Percentiles rank a stretch among this genome's conserved stretches.
Conservation (phyloP, 331 rosid species). For the Quercus phellos region DNA sequence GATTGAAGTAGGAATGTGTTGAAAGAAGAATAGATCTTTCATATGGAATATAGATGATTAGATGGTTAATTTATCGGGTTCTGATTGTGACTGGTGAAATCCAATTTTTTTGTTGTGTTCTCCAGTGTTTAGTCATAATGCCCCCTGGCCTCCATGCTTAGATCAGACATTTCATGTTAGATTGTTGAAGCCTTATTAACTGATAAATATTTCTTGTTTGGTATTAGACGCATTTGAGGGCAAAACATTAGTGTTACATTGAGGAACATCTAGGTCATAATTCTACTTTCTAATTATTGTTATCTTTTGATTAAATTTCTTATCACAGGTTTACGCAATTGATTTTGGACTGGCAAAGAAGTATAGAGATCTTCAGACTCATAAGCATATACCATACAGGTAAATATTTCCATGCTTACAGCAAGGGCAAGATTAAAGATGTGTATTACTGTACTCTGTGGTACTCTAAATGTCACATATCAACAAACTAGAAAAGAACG, state of each 20-base stretch:
- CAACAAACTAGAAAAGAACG: not conserved
- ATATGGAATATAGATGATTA: no score
- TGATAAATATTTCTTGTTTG: not conserved
- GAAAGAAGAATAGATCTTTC: not conserved
- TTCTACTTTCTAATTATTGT: not conserved
- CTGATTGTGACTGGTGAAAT: not conserved
- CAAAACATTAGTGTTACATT: not conserved
- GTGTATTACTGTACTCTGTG: not conserved
- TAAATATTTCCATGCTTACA: conserved; percentile 26
- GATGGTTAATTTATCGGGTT: not conserved
- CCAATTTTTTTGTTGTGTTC: not conserved
- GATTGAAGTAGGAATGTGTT: not conserved
- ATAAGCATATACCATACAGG: conserved; percentile 97
- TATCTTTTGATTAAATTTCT: conserved; percentile 9
- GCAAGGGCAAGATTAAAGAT: conserved; percentile 4
- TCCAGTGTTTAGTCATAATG: not conserved
- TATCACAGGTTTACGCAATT: conserved; percentile 76
- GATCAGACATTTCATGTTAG: not conserved
- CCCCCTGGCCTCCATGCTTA: not conserved
- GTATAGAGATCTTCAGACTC: conserved; percentile 96
- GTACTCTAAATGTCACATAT: not conserved
- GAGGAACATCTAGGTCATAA: not conserved
- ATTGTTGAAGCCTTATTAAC: not conserved
- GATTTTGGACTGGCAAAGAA: conserved; percentile 98
- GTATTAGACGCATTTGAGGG: not conserved